Conservation (phyloP, 805 yeast species). For the Metschnikowia similis region DNA sequence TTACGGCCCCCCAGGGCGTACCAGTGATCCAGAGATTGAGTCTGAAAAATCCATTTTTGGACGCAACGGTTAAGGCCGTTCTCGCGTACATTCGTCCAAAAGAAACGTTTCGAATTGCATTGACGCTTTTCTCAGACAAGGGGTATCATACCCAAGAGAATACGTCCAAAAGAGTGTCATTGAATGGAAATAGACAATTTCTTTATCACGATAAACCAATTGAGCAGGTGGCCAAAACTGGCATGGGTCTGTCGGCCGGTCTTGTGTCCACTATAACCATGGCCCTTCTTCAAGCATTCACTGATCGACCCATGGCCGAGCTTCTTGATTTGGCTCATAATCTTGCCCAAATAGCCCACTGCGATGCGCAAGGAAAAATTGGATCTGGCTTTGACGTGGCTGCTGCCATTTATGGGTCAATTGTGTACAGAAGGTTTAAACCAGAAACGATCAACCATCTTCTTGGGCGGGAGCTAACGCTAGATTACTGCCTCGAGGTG, state of each 20-base stretch:
- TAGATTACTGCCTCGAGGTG: constrained; percentile 20
- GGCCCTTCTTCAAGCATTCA: constrained; percentile 48
- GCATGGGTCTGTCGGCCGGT: constrained; percentile 95
- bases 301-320: constrained; percentile 9
- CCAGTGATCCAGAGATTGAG: constrained; percentile 25
- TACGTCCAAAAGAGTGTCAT: constrained; percentile 31
- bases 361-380: constrained; percentile 89
- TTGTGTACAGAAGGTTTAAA: constrained; percentile 71
- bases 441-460: constrained; percentile 47
- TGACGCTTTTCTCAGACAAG: constrained; percentile 77
- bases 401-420: constrained; percentile 89
- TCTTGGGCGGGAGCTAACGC: constrained; percentile 21
- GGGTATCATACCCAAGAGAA: constrained; percentile 80
- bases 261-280: constrained; percentile 76
- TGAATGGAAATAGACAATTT: constrained; percentile 43
- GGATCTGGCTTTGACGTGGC: constrained; percentile 99
- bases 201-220: constrained; percentile 58
- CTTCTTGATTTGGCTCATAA: constrained; percentile 57
- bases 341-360: constrained; percentile 83
- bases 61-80: constrained; percentile 55
- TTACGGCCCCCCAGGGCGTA: constrained; percentile 11
- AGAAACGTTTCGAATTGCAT: constrained; percentile 29
- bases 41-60: constrained; percentile 67
- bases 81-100: constrained; percentile 43
- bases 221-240: constrained; percentile 81